Conservation (phyloP, 140 eudicot species). For the Stevia rebaudiana region DNA sequence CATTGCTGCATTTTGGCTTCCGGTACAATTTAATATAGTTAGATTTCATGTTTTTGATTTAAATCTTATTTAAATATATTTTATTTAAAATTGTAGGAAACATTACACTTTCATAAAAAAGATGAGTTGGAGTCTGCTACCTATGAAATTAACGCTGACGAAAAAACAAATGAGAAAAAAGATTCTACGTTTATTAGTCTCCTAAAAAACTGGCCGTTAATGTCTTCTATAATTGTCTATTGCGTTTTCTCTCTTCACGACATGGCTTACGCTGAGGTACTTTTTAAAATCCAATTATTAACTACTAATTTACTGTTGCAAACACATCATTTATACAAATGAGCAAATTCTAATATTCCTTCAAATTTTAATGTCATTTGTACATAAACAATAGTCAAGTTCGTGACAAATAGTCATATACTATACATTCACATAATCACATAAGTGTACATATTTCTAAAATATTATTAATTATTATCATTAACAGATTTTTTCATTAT, state of each 20-base stretch:
- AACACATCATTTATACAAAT: neutral
- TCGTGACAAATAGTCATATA: neutral
- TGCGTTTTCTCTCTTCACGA: conserved; percentile 84
- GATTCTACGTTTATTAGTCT: conserved; percentile 36
- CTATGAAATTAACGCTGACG: conserved; percentile 15
- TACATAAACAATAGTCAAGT: neutral
- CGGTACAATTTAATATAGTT: conserved; percentile 29
- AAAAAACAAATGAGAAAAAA: conserved; percentile 6
- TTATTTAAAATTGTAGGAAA: conserved; percentile 46
- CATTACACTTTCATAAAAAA: conserved; percentile 57
- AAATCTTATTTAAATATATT: neutral
- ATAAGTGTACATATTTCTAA: too few relatives aligned
- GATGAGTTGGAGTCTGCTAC: conserved; percentile 55
- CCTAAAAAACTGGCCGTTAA: conserved; percentile 76
- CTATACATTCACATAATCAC: too few relatives aligned
- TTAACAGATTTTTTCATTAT: conserved; percentile 74
- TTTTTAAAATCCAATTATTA: neutral
- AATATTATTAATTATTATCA: neutral
- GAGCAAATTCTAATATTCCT: neutral
- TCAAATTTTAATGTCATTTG: neutral
- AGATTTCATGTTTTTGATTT: neutral
- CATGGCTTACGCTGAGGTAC: conserved; percentile 88
- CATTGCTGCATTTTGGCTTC: conserved; percentile 37
- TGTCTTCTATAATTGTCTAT: conserved; percentile 83
- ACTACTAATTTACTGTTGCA: neutral